A percentile compares a stretch with the other conserved stretches of the same genome.
Evolutionary conservation across 331 rosid genomes (phyloP).

Genomic region (Erythrophleum ivorense): DNA sequence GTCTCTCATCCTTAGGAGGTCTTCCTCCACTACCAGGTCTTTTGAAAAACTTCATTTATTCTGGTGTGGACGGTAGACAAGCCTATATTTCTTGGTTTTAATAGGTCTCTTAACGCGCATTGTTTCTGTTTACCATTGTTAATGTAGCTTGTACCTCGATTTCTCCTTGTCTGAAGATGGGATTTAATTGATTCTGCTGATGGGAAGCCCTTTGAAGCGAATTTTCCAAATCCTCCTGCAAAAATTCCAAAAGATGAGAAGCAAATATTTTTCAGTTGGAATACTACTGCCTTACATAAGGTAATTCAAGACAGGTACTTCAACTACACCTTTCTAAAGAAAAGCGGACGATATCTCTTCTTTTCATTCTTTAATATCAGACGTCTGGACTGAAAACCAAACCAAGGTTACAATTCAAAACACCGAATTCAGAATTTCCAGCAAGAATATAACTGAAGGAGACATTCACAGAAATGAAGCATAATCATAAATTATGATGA

Average conservation of each 20-base stretch:
- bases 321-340: slow-evolving; percentile 82
- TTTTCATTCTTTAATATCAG: slow-evolving; percentile 75
- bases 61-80: neutral
- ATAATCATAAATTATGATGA: slow-evolving; percentile 31
- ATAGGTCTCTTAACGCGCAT: neutral
- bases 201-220: slow-evolving; percentile 69
- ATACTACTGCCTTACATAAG: slow-evolving; percentile 26
- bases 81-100: slow-evolving; percentile 13
- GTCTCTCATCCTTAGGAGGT: neutral
- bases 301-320: slow-evolving; percentile 23
- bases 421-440: slow-evolving; percentile 27
- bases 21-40: neutral
- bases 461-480: slow-evolving; percentile 23
- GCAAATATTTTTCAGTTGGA: slow-evolving; percentile 19
- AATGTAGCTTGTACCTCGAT: slow-evolving; percentile 64
- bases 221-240: slow-evolving; percentile 86
- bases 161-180: slow-evolving; percentile 67
- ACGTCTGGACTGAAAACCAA: slow-evolving; percentile 75
- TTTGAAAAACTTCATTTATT: neutral
- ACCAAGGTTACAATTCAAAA: slow-evolving; percentile 36
- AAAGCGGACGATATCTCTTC: slow-evolving; percentile 88
- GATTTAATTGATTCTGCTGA: slow-evolving; percentile 72
- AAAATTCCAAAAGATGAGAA: slow-evolving; percentile 33
- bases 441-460: slow-evolving; percentile 12
- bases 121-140: neutral